phyloP scores from a whole-genome alignment of 805 yeast genomes.

The Candida multigemmis region DNA sequence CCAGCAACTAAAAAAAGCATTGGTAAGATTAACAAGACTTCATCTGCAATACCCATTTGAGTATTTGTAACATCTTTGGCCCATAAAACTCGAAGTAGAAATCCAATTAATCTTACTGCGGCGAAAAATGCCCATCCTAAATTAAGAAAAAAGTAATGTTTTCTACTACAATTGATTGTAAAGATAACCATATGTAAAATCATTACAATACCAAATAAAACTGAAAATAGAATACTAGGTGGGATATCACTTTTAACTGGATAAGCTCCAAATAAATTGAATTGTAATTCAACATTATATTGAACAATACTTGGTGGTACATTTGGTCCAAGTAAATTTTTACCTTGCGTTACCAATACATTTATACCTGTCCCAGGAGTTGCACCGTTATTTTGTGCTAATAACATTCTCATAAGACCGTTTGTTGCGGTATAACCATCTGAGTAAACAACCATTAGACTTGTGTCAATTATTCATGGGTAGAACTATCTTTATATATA shows the following conservation, averaged over 20 bases:
- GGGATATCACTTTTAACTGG: constrained; percentile 45
- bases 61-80: constrained; percentile 36
- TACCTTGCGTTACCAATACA: constrained; percentile 17
- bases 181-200: constrained; percentile 41
- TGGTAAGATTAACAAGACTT: constrained; percentile 47
- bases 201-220: constrained; percentile 37
- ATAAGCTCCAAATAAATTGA: constrained; percentile 55
- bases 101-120: constrained; percentile 47
- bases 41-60: constrained; percentile 45
- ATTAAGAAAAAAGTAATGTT: constrained; percentile 51
- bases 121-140: constrained; percentile 45
- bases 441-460: too few relatives aligned
- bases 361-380: constrained; percentile 22
- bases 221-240: constrained; percentile 49
- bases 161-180: constrained; percentile 38
- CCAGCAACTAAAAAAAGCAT: constrained; percentile 46
- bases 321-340: constrained; percentile 18
- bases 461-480: too few relatives aligned
- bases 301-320: constrained; percentile 33
- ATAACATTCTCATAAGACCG: constrained; percentile 19
- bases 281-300: constrained; percentile 30
- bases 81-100: constrained; percentile 50
- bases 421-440: constrained; percentile 19
- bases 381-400: constrained; percentile 19
- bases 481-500: too few relatives aligned